These are phyloP conservation scores for Apiospora hydei DNA, from an alignment of 2,329 filamentous ascomycete genomes.

Conservation along the genomic window DNA sequence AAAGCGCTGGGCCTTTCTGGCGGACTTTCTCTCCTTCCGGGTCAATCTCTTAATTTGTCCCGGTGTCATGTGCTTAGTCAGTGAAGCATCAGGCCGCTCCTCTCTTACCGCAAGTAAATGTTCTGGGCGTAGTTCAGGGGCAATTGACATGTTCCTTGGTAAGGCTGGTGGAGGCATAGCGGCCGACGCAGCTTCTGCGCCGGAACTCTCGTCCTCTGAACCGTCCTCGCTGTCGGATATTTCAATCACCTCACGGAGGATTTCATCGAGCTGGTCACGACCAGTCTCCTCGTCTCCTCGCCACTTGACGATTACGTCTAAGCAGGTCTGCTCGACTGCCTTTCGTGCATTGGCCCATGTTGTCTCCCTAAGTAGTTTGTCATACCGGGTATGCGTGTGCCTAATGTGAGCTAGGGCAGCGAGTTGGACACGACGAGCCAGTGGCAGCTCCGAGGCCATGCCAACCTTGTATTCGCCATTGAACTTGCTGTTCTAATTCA, in stretches of 20 bases:
- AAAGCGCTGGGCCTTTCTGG: slow-evolving; percentile 39
- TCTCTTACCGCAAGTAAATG: slow-evolving; percentile 20
- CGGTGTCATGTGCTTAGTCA: slow-evolving; percentile 31
- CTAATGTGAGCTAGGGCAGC: slow-evolving; percentile 72
- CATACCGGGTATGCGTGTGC: slow-evolving; percentile 72
- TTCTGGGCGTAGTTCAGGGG: background rate
- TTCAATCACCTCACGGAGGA: slow-evolving; percentile 70
- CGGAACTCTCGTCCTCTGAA: slow-evolving; percentile 42
- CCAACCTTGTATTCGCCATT: slow-evolving; percentile 65
- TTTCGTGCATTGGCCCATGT: slow-evolving; percentile 66
- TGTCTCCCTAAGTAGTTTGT: slow-evolving; percentile 65
- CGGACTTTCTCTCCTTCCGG: slow-evolving; percentile 38
- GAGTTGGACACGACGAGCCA: slow-evolving; percentile 69
- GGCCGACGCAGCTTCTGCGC: slow-evolving; percentile 32
- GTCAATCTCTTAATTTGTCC: slow-evolving; percentile 35
- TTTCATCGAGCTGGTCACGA: slow-evolving; percentile 71
- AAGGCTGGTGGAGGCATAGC: slow-evolving; percentile 28
- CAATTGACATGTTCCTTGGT: slow-evolving; percentile 25
- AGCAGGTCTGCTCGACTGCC: slow-evolving; percentile 65
- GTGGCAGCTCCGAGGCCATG: slow-evolving; percentile 59
- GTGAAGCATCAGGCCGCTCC: slow-evolving; percentile 30
- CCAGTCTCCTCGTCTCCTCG: slow-evolving; percentile 74
- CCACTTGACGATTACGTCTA: slow-evolving; percentile 74
- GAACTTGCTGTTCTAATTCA: slow-evolving; percentile 54
- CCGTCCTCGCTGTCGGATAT: slow-evolving; percentile 66